Conservation (phyloP, 1,284 basidiomycete species). For the Cutaneotrichosporon sp. region DNA sequence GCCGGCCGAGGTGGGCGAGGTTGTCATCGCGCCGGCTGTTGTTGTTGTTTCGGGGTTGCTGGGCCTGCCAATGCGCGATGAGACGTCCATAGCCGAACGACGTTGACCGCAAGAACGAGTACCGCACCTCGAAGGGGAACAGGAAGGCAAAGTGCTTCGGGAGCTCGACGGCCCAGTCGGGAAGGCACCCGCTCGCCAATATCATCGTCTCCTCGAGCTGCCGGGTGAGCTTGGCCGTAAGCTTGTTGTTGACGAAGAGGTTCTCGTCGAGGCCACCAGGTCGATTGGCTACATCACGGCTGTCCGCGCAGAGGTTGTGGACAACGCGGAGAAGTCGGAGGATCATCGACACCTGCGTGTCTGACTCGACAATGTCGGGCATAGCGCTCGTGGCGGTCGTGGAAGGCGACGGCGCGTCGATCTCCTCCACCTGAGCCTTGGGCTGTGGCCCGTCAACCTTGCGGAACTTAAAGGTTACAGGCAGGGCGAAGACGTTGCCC, state of each 20-base stretch:
- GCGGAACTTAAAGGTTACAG: conserved; percentile 70
- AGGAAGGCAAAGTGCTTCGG: conserved; percentile 95
- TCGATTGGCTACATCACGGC: conserved; percentile 20
- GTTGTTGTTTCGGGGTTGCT: conserved; percentile 61
- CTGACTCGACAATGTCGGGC: conserved; percentile 71
- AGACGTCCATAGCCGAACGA: conserved; percentile 95
- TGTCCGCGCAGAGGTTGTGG: conserved; percentile 66
- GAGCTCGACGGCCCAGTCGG: conserved; percentile 92
- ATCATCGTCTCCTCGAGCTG: conserved; percentile 99
- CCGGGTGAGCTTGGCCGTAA: conserved; percentile 95
- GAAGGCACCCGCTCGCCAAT: conserved; percentile 90
- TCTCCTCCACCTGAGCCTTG: conserved; percentile 3
- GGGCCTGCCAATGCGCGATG: conserved; percentile 83
- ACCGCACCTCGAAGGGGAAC: conserved; percentile 95
- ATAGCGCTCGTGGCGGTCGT: conserved; percentile 39
- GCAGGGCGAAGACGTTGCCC: conserved; percentile 18
- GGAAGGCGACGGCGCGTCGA: conserved; percentile 29
- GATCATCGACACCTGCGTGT: conserved; percentile 82
- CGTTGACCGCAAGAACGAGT: conserved; percentile 92
- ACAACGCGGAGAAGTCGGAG: conserved; percentile 83
- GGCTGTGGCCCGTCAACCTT: conserved; percentile 81
- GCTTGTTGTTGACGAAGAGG: conserved; percentile 94
- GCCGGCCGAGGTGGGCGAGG: conserved; percentile 81
- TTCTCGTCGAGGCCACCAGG: conserved; percentile 57
- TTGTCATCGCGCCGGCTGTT: conserved; percentile 81